Percentiles rank a stretch among this genome's conserved stretches.
Conservation (phyloP, 257 asterid genomes). For the Penstemon newberryi region DNA sequence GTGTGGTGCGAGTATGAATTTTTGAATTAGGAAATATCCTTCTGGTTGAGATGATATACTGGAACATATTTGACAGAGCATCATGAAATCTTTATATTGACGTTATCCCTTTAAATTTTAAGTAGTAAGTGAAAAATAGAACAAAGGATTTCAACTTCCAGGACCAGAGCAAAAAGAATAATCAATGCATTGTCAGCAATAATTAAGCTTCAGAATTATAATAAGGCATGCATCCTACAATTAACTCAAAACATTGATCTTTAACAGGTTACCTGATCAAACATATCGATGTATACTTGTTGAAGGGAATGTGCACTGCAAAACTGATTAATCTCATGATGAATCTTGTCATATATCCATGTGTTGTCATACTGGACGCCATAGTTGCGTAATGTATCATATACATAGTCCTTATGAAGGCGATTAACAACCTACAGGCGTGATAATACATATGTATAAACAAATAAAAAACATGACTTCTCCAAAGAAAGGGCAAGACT, state of each 20-base stretch:
- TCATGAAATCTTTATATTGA: no score
- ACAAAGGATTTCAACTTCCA: no score
- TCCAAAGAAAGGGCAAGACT: constrained; percentile 14
- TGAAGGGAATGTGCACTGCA: constrained; percentile 95
- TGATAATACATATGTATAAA: constrained; percentile 22
- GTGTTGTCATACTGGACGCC: constrained; percentile 95
- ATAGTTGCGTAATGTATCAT: constrained; percentile 75
- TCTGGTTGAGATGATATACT: no score
- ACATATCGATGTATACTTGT: constrained; percentile 98
- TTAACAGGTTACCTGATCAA: constrained; percentile 74
- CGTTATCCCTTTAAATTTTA: no score
- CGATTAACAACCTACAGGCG: constrained; percentile 87
- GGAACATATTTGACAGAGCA: no score
- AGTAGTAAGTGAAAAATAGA: no score
- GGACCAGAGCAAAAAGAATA: no score
- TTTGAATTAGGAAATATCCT: no score
- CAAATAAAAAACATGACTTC: constrained; percentile 14
- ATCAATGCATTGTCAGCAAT: no score
- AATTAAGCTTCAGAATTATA: no score
- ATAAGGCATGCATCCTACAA: background rate
- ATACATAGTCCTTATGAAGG: constrained; percentile 75
- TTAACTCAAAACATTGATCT: background rate
- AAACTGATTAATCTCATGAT: constrained; percentile 98
- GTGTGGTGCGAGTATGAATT: no score
- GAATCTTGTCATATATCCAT: constrained; percentile 98